Evolutionary conservation across 2,329 filamentous ascomycete species (phyloP).

Genomic region (Ophiostoma populinum): DNA sequence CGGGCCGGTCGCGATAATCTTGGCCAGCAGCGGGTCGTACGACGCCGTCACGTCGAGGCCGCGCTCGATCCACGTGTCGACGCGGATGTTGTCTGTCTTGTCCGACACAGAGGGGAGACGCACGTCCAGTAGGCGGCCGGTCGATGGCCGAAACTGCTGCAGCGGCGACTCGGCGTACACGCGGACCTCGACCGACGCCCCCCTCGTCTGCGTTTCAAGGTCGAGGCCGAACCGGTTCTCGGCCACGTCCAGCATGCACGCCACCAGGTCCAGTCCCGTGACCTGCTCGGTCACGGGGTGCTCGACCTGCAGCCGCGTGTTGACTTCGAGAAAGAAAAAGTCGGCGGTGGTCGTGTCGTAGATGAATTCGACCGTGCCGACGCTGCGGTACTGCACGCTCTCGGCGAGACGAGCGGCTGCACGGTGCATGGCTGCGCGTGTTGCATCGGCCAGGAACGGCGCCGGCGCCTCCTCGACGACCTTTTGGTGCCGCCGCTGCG

Average conservation of each 20-base stretch:
- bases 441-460: conserved; percentile 31
- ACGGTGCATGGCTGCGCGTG: conserved; percentile 15
- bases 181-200: conserved; percentile 18
- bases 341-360: conserved; percentile 64
- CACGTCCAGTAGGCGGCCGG: conserved; percentile 40
- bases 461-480: conserved; percentile 54
- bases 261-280: conserved; percentile 55
- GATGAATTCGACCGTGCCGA: conserved; percentile 45
- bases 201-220: not conserved
- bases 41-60: conserved; percentile 35
- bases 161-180: conserved; percentile 35
- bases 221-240: not conserved
- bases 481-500: conserved; percentile 53
- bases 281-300: conserved; percentile 67
- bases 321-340: conserved; percentile 71
- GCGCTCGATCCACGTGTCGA: conserved; percentile 47
- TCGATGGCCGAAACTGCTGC: conserved; percentile 38
- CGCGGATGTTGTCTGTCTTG: conserved; percentile 23
- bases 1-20: conserved; percentile 36
- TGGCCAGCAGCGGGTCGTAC: conserved; percentile 35
- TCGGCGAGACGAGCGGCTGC: conserved; percentile 11
- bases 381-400: conserved; percentile 16
- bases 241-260: conserved; percentile 23
- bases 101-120: conserved; percentile 27
- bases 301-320: conserved; percentile 77